Evolutionary conservation across 2,329 filamentous ascomycete species (phyloP), one percentile per base, ranked within the genome.

Genomic region (Xylaria sp.): DNA sequence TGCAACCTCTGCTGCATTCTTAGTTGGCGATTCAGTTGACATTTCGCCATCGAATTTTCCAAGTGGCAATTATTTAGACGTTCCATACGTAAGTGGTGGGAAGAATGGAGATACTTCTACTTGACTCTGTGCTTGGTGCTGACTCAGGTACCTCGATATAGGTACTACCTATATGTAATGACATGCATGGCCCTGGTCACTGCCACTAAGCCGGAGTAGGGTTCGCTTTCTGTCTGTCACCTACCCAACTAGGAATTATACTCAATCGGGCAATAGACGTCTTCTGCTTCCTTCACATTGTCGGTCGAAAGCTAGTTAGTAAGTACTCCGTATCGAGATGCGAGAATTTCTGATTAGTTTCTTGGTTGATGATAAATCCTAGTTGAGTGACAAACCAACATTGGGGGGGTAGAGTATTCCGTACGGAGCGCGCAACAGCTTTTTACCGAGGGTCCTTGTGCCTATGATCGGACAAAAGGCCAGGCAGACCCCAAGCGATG

Each of bases 391-490:
- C 4, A 7, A 43, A 43, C 12, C 42, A 45, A 12, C 21, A 25
- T 12, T 7, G 7, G 4, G 9, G 21, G 11, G 14, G 4, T 46
- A 12, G 42, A 12, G 42, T 15, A n/a, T n/a, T n/a, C n/a, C n/a
- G n/a, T n/a, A 31, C 28, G 28, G 21, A 14, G 21, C 15, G 21
- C 5, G 12, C 14, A 19, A n/a, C 43, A 6, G 43, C 43, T 11
- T 17, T 23, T 47, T 31, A 14, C 12, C 9, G 17, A n/a, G 6
- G 15, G 15, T 40, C 17, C 37, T 40, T 25, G 12, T 11, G 11
- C 33, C n/a, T 25, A 28, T 51, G 23, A 17, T 38, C 49, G 50
- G 49, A 51, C 55, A 25, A 58, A 52, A 50, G 55, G 49, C 53
- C 23, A 45, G 15, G 40, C 14, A 53, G 12, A 33, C 11, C 21